phyloP scores from a whole-genome alignment of 257 asterid genomes.

The Jacaranda copaia region DNA sequence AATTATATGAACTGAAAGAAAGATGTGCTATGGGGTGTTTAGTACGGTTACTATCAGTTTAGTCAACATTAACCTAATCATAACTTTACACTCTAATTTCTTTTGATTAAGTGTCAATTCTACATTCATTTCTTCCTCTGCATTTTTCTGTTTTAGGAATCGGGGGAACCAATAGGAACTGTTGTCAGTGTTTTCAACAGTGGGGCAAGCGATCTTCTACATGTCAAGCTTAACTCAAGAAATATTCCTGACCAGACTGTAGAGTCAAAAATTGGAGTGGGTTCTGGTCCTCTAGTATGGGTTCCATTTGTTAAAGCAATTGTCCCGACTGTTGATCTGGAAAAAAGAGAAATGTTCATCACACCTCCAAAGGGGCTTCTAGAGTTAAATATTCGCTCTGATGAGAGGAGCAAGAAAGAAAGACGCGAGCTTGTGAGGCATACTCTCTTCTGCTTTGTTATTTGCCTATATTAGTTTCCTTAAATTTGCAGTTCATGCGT shows the following conservation, averaged over 20 bases:
- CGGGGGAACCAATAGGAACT: conserved; percentile 78
- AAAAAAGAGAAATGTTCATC: conserved; percentile 81
- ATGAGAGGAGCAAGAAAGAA: conserved; percentile 93
- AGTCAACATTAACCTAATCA: neutral
- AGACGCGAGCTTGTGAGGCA: conserved; percentile 95
- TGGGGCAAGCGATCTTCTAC: conserved; percentile 95
- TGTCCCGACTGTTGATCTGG: conserved; percentile 82
- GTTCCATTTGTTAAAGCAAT: conserved; percentile 94
- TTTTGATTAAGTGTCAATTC: conserved; percentile 19
- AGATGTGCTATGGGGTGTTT: conserved; percentile 7
- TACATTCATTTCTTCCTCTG: neutral
- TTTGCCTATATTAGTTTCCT: conserved; percentile 23
- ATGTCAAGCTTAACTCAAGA: conserved; percentile 63
- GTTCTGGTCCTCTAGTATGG: conserved; percentile 80
- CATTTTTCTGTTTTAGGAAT: conserved; percentile 55
- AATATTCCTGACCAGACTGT: conserved; percentile 44
- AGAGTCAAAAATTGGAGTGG: conserved; percentile 44
- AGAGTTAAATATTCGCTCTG: conserved; percentile 78
- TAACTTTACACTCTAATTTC: neutral
- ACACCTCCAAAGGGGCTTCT: conserved; percentile 98
- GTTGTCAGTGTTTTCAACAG: conserved; percentile 76
- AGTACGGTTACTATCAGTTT: neutral
- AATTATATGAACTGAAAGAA: conserved; percentile 23
- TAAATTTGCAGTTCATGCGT: conserved; percentile 1
- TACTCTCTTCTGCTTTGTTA: conserved; percentile 30